Percentiles rank a stretch among this genome's conserved stretches.
Evolutionary conservation across 305 asterid species (phyloP).

Genomic region (Salvia sclarea): DNA sequence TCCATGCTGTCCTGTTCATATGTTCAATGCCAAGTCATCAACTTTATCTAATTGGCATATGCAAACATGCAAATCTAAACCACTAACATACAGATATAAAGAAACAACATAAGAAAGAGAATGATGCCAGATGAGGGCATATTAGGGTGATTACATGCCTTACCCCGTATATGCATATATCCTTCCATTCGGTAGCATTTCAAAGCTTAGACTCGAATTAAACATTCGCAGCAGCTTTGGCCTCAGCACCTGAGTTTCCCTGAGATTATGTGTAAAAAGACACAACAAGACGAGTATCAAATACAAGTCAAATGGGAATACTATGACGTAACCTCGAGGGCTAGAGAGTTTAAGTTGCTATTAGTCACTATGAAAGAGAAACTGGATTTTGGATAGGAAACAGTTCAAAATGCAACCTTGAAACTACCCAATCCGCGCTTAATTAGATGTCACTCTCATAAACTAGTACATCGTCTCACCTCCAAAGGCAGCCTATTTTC

Average conservation of each 20-base stretch:
- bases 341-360: constrained; percentile 14
- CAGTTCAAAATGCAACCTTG: background rate
- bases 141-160: constrained; percentile 20
- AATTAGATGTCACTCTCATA: background rate
- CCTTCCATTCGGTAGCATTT: constrained; percentile 13
- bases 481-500: background rate
- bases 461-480: background rate
- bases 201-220: constrained; percentile 33
- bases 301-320: background rate
- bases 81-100: background rate
- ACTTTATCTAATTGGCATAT: background rate
- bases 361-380: background rate
- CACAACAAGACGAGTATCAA: background rate
- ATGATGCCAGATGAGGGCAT: constrained; percentile 5
- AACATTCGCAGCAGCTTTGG: constrained; percentile 65
- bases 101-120: background rate
- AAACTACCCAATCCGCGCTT: background rate
- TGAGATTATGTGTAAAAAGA: constrained; percentile 32
- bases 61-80: background rate
- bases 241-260: constrained; percentile 60
- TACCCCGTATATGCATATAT: constrained; percentile 25
- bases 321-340: background rate
- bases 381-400: background rate
- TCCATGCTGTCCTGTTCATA: background rate
- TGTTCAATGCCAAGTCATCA: background rate